Evolutionary conservation across 1,284 basidiomycete species (phyloP).

Genomic region (Naganishia sp.): DNA sequence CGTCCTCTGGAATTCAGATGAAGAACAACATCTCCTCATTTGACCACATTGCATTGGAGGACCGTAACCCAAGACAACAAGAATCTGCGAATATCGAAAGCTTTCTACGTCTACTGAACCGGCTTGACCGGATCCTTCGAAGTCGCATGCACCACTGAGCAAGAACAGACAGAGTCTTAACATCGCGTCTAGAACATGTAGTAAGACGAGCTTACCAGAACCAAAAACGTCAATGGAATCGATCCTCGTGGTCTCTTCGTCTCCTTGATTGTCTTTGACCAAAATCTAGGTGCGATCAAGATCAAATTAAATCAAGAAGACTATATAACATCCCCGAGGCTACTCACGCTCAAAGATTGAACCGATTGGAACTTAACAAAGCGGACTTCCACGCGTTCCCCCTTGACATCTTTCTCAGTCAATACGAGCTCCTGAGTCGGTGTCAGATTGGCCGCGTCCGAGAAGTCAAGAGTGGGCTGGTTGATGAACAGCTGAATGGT

Average conservation of each 20-base stretch:
- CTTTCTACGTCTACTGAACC: constrained; percentile 9
- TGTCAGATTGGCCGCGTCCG: constrained; percentile 51
- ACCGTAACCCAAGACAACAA: no score
- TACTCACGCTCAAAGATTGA: constrained; percentile 67
- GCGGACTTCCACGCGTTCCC: constrained; percentile 64
- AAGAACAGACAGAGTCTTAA: neutral
- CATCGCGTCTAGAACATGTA: neutral
- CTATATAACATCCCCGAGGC: neutral
- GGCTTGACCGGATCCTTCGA: constrained; percentile 24
- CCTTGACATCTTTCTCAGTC: constrained; percentile 54
- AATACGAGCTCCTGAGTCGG: constrained; percentile 55
- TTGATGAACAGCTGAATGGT: constrained; percentile 70
- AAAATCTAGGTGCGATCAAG: constrained; percentile 62
- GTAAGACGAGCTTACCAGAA: constrained; percentile 24
- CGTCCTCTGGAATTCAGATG: no score
- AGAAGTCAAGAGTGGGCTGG: constrained; percentile 66
- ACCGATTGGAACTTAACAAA: constrained; percentile 79
- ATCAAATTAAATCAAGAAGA: no score
- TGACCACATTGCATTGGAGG: no score
- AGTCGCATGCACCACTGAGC: constrained; percentile 21
- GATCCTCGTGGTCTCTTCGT: constrained; percentile 71
- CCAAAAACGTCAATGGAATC: constrained; percentile 75
- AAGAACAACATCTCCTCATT: no score
- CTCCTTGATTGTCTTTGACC: constrained; percentile 72
- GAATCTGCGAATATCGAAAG: no score